Base-by-base conservation (phyloP, 345 rosid genomes). In the Excoecaria cochinchinensis region DNA sequence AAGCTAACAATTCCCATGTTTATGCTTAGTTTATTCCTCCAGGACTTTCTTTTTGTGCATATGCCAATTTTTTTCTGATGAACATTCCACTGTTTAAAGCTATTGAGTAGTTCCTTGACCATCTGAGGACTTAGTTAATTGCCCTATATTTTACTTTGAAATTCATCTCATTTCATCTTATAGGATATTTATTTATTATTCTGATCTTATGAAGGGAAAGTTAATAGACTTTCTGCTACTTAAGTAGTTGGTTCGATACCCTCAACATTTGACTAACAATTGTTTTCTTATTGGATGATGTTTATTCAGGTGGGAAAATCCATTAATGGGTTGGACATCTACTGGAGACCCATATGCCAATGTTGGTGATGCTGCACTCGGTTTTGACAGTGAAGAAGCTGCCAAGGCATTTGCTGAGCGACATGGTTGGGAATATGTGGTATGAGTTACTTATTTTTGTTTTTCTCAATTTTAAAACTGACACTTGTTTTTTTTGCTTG, bases 291-390 rank as follows among this genome's bases (percentile, higher is more conserved):
- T 40, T 21, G 50, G 24, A 19, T 52, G 14, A 57, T 60, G 5
- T 59, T 52, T 76, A 6, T 79, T 61, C 73, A 95, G 98, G 89
- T 95, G 99, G 98, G 99, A 93, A 87, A 95, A 95, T 81, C 98
- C 99, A 19, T 84, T 95, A 93, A 95, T 95, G 98, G 97, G 98
- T 25, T 95, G 99, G 99, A 93, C 99, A 77, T 95, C 97, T n/a
- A 95, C 99, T 8, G 99, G 99, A 22, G 99, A 95, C n/a, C 98
- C 99, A 24, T 95, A 95, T 85, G 92, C 99, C 24, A 81, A 95
- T 89, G 99, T 95, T 19, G 99, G 99, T 51, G 99, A 95, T 83
- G 75, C 98, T 31, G 97, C 81, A 51, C 87, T 95, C 63, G 8
- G 72, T 82, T 95, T 95, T 74, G 97, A 90, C 65, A 87, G 92